These are phyloP conservation scores for Globisporangium abappressorium DNA, from an alignment of 352 stramenopile species.

Conservation along the genomic window DNA sequence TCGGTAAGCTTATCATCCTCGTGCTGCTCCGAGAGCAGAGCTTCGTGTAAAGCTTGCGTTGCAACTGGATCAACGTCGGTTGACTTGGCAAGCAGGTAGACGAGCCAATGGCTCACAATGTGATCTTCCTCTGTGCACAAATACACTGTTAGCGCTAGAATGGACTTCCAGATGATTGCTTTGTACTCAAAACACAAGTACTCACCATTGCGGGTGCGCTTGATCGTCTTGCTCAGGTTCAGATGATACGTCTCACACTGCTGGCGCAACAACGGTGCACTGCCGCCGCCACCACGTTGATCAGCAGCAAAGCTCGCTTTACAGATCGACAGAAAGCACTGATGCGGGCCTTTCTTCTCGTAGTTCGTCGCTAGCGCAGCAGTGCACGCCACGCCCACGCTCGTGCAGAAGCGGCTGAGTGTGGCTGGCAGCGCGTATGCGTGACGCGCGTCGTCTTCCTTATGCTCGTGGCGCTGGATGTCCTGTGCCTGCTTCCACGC, in stretches of 20 bases:
- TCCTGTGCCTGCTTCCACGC: conserved; percentile 46
- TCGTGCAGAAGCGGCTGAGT: conserved; percentile 32
- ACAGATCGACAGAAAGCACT: conserved; percentile 72
- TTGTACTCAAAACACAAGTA: background rate
- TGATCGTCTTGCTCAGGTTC: conserved; percentile 58
- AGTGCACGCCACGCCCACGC: conserved; percentile 68
- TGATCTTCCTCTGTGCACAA: conserved; percentile 50
- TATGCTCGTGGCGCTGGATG: conserved; percentile 32
- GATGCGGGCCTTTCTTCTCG: conserved; percentile 53
- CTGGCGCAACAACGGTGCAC: conserved; percentile 17
- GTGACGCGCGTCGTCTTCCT: conserved; percentile 22
- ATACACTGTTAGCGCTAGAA: background rate
- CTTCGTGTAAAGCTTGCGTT: conserved; percentile 29
- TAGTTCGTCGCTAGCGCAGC: conserved; percentile 67
- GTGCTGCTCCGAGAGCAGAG: conserved; percentile 27
- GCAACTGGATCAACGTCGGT: conserved; percentile 30
- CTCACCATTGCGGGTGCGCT: conserved; percentile 34
- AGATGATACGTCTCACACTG: conserved; percentile 59
- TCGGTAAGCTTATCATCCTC: conserved; percentile 28
- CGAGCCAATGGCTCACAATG: conserved; percentile 65
- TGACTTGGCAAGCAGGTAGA: conserved; percentile 60
- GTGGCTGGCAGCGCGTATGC: conserved; percentile 23
- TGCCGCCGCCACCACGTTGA: background rate
- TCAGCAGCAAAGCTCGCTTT: conserved; percentile 13
- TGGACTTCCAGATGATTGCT: background rate